Conservation (phyloP, 2,329 filamentous ascomycete genomes). For the Penicillium sp. region DNA sequence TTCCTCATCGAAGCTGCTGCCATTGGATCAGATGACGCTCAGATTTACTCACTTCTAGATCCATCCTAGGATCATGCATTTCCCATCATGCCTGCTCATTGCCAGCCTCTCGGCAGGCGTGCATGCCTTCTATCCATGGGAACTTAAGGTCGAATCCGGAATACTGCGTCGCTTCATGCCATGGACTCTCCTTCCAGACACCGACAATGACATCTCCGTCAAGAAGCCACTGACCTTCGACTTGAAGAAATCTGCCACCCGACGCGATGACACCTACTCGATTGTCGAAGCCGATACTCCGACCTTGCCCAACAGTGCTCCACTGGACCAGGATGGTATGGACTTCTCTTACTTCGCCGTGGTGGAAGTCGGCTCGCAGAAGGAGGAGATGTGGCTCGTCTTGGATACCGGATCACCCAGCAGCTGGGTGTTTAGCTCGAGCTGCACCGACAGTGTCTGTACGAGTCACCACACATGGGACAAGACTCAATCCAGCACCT, state of each 20-base stretch:
- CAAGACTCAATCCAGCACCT: slow-evolving; percentile 58
- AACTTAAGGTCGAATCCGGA: slow-evolving; percentile 22
- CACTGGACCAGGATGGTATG: slow-evolving; percentile 50
- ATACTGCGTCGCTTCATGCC: slow-evolving; percentile 33
- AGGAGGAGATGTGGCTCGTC: slow-evolving; percentile 50
- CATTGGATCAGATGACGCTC: slow-evolving; percentile 7
- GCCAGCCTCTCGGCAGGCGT: slow-evolving; percentile 31
- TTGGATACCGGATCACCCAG: slow-evolving; percentile 57
- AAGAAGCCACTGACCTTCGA: slow-evolving; percentile 30
- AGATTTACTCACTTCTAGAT: slow-evolving; percentile 3
- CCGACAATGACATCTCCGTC: slow-evolving; percentile 17
- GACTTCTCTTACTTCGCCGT: slow-evolving; percentile 53
- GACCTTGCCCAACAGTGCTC: slow-evolving; percentile 44
- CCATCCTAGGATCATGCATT: slow-evolving; percentile 31
- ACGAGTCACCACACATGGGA: slow-evolving; percentile 65
- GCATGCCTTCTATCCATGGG: slow-evolving; percentile 44
- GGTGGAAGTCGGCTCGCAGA: slow-evolving; percentile 47
- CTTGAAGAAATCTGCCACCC: slow-evolving; percentile 36
- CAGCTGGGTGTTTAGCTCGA: slow-evolving; percentile 75
- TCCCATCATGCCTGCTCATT: slow-evolving; percentile 34
- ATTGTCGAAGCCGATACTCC: slow-evolving; percentile 41
- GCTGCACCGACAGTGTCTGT: slow-evolving; percentile 64
- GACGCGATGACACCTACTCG: slow-evolving; percentile 47
- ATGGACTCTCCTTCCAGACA: slow-evolving; percentile 18
- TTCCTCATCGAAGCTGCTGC: neutral